A percentile compares a stretch with the other conserved stretches of the same genome.
phyloP scores from a whole-genome alignment of 228 moss, liverwort and hornwort genomes.

The Sphagnum fallax region DNA sequence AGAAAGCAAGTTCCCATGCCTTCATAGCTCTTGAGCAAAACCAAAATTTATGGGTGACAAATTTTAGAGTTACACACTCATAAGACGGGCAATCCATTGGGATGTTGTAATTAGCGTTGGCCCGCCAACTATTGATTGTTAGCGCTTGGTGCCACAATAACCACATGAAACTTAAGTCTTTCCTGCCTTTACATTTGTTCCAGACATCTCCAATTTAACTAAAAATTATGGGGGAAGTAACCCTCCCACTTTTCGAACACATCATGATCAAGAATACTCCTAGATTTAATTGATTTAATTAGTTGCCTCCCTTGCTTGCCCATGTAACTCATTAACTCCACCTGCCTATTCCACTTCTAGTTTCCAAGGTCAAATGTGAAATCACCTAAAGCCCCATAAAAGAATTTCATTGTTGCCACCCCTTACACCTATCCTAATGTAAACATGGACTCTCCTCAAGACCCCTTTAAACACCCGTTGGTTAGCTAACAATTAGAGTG shows the following conservation, averaged over 20 bases:
- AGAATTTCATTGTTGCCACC: background rate
- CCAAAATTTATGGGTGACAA: too few relatives aligned
- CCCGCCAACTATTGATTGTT: too few relatives aligned
- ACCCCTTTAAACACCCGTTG: too few relatives aligned
- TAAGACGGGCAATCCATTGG: too few relatives aligned
- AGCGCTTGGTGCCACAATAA: background rate
- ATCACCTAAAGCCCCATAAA: background rate
- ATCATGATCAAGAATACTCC: too few relatives aligned
- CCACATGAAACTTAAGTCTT: background rate
- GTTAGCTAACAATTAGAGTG: too few relatives aligned
- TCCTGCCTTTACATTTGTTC: background rate
- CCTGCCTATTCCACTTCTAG: background rate
- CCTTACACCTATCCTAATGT: too few relatives aligned
- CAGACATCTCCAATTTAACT: background rate
- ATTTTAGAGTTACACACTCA: too few relatives aligned
- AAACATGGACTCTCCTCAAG: accelerated
- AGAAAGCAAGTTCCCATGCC: too few relatives aligned
- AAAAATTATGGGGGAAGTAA: background rate
- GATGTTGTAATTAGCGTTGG: too few relatives aligned
- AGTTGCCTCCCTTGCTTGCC: background rate
- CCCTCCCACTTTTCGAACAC: too few relatives aligned
- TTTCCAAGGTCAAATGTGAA: background rate
- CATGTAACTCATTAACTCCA: background rate
- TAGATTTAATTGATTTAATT: background rate
- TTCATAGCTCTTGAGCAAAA: too few relatives aligned